phyloP scores from a whole-genome alignment of 208 protist species.

The Leishmania martiniquensis region DNA sequence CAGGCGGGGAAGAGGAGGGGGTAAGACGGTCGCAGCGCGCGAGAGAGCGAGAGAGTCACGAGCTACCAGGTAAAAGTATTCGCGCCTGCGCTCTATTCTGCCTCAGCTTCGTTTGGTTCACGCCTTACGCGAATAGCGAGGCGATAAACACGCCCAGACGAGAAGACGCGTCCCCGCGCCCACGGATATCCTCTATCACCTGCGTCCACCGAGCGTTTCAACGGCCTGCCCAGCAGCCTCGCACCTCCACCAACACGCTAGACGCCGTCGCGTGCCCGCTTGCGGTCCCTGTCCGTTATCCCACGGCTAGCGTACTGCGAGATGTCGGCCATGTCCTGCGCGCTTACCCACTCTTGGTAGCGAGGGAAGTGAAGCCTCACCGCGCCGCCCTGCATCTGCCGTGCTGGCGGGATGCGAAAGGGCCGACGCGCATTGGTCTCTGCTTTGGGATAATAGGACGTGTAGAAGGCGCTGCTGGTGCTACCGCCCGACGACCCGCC shows the following conservation, averaged over 20 bases:
- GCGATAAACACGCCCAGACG: neutral
- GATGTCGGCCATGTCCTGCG: slow-evolving; percentile 61
- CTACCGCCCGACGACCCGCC: slow-evolving; percentile 7
- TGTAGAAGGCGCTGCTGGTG: slow-evolving; percentile 19
- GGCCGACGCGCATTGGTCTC: slow-evolving; percentile 36
- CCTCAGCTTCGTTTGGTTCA: neutral
- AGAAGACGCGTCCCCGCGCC: neutral
- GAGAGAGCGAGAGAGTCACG: no score
- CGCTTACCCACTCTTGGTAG: slow-evolving; percentile 58
- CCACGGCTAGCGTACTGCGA: slow-evolving; percentile 39
- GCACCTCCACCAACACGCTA: neutral
- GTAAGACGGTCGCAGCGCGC: neutral
- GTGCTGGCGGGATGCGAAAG: slow-evolving; percentile 59
- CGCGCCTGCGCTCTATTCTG: neutral
- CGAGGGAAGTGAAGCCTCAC: slow-evolving; percentile 59
- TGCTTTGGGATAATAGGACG: slow-evolving; percentile 56
- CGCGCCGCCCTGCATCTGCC: slow-evolving; percentile 35
- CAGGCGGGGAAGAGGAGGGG: neutral
- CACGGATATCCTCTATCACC: neutral
- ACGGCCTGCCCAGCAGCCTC: neutral
- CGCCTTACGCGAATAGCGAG: neutral
- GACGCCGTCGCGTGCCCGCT: slow-evolving; percentile 34
- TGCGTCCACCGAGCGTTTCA: neutral
- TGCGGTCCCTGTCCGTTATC: slow-evolving; percentile 24
- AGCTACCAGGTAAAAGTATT: neutral